Conservation (phyloP, 1,284 basidiomycete genomes). For the Ceratobasidium sp. region DNA sequence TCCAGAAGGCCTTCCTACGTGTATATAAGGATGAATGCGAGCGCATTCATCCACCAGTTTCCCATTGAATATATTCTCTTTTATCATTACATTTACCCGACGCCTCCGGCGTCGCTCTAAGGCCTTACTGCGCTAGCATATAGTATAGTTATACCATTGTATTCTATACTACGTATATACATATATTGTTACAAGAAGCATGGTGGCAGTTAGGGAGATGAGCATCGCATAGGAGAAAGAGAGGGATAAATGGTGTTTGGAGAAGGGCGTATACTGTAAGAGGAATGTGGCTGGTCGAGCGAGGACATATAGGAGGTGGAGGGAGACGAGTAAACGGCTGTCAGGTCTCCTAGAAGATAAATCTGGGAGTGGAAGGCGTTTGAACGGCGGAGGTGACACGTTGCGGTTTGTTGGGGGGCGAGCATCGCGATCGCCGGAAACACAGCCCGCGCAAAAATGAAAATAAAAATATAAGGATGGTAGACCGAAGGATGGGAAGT, state of each 20-base stretch:
- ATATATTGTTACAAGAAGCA: neutral
- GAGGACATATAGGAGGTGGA: neutral
- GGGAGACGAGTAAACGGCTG: neutral
- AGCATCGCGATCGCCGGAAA: neutral
- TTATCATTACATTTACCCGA: too few species aligned
- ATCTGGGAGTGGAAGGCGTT: neutral
- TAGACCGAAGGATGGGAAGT: neutral
- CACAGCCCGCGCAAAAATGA: neutral
- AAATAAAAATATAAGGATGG: neutral
- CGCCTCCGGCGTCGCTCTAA: too few species aligned
- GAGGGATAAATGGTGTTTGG: neutral
- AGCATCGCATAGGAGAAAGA: conserved; percentile 2
- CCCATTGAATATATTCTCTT: too few species aligned
- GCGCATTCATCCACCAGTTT: too few species aligned
- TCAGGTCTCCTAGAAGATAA: neutral
- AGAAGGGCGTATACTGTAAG: neutral
- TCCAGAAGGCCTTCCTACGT: too few species aligned
- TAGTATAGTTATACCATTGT: too few species aligned
- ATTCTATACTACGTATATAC: too few species aligned
- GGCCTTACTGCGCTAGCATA: too few species aligned
- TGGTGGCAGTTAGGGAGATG: neutral
- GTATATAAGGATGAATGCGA: too few species aligned
- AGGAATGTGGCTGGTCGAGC: neutral
- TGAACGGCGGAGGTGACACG: neutral
- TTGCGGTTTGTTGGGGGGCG: neutral